These are phyloP conservation scores for Fusarium newnesense DNA, from an alignment of 2,329 filamentous ascomycete genomes.

Conservation along the genomic window DNA sequence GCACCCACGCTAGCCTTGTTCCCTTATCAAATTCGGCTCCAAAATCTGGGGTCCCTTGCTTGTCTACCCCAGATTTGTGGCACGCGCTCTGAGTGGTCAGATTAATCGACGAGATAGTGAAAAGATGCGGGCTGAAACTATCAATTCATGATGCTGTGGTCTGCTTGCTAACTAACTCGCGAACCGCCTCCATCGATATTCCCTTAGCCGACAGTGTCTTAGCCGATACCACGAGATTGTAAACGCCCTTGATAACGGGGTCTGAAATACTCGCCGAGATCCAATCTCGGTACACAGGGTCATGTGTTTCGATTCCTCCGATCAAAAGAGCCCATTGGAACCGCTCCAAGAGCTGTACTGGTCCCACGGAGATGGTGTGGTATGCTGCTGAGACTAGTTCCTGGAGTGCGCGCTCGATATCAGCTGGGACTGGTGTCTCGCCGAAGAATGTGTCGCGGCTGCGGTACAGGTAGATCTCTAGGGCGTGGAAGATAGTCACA, in stretches of 20 bases:
- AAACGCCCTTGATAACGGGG: slow-evolving; percentile 28
- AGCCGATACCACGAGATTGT: slow-evolving; percentile 9
- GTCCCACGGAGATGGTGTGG: background rate
- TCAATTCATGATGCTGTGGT: background rate
- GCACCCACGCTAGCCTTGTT: background rate
- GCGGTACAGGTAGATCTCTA: background rate
- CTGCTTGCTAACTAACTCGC: background rate
- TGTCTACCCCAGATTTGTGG: slow-evolving; percentile 9
- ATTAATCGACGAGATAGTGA: slow-evolving; percentile 15
- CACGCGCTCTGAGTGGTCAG: rapidly evolving
- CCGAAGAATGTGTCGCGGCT: background rate
- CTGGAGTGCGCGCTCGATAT: background rate
- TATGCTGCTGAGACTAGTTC: slow-evolving; percentile 7
- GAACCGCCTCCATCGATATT: slow-evolving; percentile 2
- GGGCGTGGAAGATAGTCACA: background rate
- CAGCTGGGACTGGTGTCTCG: background rate
- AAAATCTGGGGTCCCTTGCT: slow-evolving; percentile 5
- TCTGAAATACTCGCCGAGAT: slow-evolving; percentile 34
- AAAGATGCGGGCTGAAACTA: background rate
- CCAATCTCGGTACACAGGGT: slow-evolving; percentile 33
- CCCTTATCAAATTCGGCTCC: background rate
- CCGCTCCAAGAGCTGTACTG: background rate
- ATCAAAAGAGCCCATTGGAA: slow-evolving; percentile 28
- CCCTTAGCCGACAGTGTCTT: slow-evolving; percentile 8
- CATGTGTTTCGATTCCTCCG: slow-evolving; percentile 32